Evolutionary conservation across 2,329 filamentous ascomycete species (phyloP).

Genomic region (Fusarium chuoi): DNA sequence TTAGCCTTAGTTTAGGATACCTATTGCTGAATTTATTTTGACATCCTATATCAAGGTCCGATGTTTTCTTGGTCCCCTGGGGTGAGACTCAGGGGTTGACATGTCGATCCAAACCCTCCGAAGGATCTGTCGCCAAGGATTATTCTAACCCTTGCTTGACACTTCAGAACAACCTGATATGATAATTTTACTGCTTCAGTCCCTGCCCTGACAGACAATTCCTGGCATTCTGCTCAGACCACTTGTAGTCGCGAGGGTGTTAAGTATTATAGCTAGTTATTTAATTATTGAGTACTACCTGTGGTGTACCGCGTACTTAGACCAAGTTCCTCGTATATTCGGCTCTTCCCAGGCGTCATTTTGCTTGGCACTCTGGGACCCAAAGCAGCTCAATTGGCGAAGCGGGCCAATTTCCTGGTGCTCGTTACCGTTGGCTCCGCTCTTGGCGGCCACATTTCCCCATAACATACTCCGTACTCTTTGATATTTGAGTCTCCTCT

Average conservation of each 20-base stretch:
- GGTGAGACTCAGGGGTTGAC: neutral
- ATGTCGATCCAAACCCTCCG: neutral
- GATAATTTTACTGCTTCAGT: no score
- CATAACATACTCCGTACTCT: neutral
- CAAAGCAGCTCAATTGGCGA: neutral
- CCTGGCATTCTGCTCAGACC: neutral
- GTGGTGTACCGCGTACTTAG: neutral
- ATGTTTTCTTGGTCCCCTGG: no score
- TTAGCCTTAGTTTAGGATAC: no score
- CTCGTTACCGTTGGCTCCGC: neutral
- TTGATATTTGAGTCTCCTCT: neutral
- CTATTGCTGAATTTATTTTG: no score
- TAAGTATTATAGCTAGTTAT: neutral
- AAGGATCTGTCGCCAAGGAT: neutral
- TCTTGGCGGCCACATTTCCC: neutral
- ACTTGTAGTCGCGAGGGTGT: accelerated
- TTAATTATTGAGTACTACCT: accelerated
- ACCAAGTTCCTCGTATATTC: neutral
- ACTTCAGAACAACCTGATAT: neutral
- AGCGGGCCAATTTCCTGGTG: neutral
- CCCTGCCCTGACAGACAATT: accelerated
- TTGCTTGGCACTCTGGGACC: neutral
- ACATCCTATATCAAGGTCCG: no score
- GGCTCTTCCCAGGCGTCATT: neutral
- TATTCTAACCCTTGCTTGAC: no score